phyloP scores from a whole-genome alignment of 2,329 filamentous ascomycete species.

The Dactylellina cionopaga region DNA sequence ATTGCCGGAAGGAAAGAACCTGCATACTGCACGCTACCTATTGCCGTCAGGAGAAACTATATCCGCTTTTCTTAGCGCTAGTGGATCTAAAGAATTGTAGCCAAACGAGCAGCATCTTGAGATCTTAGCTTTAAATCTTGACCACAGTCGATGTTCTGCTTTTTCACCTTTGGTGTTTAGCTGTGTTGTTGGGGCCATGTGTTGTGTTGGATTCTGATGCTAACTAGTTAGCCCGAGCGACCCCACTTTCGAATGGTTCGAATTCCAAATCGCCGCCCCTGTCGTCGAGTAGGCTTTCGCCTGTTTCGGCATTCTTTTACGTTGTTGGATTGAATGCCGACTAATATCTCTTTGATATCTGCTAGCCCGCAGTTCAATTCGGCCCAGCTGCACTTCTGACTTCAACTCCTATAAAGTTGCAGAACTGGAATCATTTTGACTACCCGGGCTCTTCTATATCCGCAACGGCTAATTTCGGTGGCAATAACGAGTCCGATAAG shows the following conservation, averaged over 20 bases:
- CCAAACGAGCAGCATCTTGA: background rate
- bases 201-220: background rate
- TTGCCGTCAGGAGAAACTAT: background rate
- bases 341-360: background rate
- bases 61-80: background rate
- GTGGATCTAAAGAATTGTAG: background rate
- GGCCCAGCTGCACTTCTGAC: background rate
- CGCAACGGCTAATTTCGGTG: no score
- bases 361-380: no score
- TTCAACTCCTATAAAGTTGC: background rate
- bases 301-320: background rate
- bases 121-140: no score
- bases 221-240: no score
- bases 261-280: background rate
- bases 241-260: background rate
- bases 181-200: no score
- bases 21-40: background rate
- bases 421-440: background rate
- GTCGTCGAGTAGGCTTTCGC: background rate
- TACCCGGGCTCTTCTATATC: no score
- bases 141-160: no score
- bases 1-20: background rate
- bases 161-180: no score
- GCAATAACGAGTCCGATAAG: no score
- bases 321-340: background rate